Base-by-base conservation (phyloP, 176 grass and related monocot genomes). In the Melocanna baccifera region DNA sequence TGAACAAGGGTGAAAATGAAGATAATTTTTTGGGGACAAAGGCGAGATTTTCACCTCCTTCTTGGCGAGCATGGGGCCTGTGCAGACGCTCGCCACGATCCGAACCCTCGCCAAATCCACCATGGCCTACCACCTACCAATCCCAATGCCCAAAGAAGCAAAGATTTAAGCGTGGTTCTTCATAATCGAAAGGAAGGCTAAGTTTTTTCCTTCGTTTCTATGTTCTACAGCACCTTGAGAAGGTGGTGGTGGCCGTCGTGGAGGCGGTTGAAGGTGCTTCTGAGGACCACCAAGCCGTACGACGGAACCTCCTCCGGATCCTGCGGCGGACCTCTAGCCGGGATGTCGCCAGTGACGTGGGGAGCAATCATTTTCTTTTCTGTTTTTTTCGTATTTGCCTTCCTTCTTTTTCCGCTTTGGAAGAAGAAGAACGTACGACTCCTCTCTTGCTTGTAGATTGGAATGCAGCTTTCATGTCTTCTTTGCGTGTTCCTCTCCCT, bases 211-310 rank as follows among this genome's bases (percentile, higher is more conserved):
- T 26, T 36, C 3, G 6, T 59, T 59, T 36, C 5, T 45, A 9
- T 20, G 46, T 37, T 29, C 40, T 4, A 12, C 10, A 7, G 62
- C 42, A 93, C 91, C 88, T 90, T 88, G 79, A 93, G 91, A 41
- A 93, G 91, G 81, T 82, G 74, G 7, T 79, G 88, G 75, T 93
- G 91, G 53, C 88, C 91, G 73, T 90, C 88, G 37, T 93, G 91
- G 79, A 90, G 91, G 55, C 91, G 91, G 79, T 93, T 88, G 79
- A 93, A 93, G 79, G 91, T 93, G 20, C 91, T 88, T 10, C 91
- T 86, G 10, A 93, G 88, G 53, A 93, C 91, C 26, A 93, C 88
- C 40, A 86, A 83, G 0, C 79, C 68, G 36, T 90, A 90, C 0
- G 77, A 15, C 22, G 73, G 73, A 18, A 48, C 7, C 12, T 42